phyloP scores from a whole-genome alignment of 495 filamentous ascomycete genomes.

The Hyaloscypha hepaticicola region DNA sequence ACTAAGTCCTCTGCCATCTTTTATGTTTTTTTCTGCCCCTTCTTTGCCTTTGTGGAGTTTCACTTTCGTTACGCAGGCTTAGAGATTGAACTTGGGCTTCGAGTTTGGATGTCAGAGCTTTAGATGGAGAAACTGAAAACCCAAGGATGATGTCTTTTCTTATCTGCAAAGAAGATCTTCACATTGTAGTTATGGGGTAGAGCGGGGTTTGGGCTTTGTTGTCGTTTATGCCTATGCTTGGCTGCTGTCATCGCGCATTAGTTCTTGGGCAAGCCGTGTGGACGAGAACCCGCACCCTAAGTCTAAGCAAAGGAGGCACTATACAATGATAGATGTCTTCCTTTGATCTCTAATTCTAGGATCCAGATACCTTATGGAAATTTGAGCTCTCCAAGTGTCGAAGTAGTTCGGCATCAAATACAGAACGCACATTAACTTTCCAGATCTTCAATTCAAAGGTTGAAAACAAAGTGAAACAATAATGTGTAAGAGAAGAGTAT shows the following conservation, averaged over 20 bases:
- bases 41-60: not conserved
- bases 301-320: too few relatives aligned
- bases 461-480: too few relatives aligned
- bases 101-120: not conserved
- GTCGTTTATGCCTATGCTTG: not conserved
- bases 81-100: not conserved
- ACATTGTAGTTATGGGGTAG: not conserved
- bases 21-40: not conserved
- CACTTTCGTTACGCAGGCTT: not conserved
- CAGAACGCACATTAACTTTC: too few relatives aligned
- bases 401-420: too few relatives aligned
- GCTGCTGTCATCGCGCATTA: not conserved
- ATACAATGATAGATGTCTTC: too few relatives aligned
- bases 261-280: not conserved
- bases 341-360: too few relatives aligned
- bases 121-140: not conserved
- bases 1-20: slow-evolving; percentile 17
- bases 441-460: too few relatives aligned
- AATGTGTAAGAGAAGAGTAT: too few relatives aligned
- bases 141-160: not conserved
- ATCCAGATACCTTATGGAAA: too few relatives aligned
- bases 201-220: not conserved
- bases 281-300: too few relatives aligned
- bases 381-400: too few relatives aligned
- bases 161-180: not conserved